Percentiles rank a stretch among this genome's conserved stretches.
These are phyloP conservation scores for Saccharomycopsis sp. DNA, from an alignment of 805 yeast species.

Conservation along the genomic window DNA sequence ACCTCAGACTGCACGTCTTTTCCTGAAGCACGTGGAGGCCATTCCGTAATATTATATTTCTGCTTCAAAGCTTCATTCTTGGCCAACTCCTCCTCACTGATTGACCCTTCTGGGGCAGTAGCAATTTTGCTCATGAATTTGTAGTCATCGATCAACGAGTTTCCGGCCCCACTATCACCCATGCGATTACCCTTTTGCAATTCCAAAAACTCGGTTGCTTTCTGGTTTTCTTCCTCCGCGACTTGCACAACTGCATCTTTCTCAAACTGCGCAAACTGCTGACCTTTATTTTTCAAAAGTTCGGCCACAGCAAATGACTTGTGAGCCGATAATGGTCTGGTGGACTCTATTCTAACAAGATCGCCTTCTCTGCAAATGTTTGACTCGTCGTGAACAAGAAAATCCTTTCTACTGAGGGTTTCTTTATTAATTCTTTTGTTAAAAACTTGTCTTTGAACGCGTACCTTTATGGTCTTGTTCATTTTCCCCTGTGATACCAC, in stretches of 20 bases:
- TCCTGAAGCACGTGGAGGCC: slow-evolving; percentile 35
- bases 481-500: slow-evolving; percentile 95
- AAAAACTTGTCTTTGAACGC: slow-evolving; percentile 72
- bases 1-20: slow-evolving; percentile 32
- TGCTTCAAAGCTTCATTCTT: slow-evolving; percentile 34
- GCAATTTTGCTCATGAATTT: slow-evolving; percentile 25
- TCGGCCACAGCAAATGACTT: slow-evolving; percentile 91
- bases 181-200: slow-evolving; percentile 22
- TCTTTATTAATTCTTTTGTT: slow-evolving; percentile 70
- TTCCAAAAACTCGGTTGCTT: slow-evolving; percentile 46
- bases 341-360: slow-evolving; percentile 84
- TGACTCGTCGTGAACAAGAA: slow-evolving; percentile 89
- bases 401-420: slow-evolving; percentile 71
- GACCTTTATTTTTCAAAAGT: slow-evolving; percentile 82
- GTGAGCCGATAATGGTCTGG: slow-evolving; percentile 75
- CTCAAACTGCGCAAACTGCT: slow-evolving; percentile 78
- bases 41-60: slow-evolving; percentile 40
- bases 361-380: slow-evolving; percentile 92
- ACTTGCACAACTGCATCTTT: slow-evolving; percentile 65
- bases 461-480: slow-evolving; percentile 91
- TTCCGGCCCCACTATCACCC: slow-evolving; percentile 5
- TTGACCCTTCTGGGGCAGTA: slow-evolving; percentile 25
- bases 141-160: slow-evolving; percentile 28
- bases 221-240: slow-evolving; percentile 53
- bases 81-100: slow-evolving; percentile 31